Evolutionary conservation across 495 filamentous ascomycete genomes (phyloP).

Genomic region (Barbatosphaeria neglecta): DNA sequence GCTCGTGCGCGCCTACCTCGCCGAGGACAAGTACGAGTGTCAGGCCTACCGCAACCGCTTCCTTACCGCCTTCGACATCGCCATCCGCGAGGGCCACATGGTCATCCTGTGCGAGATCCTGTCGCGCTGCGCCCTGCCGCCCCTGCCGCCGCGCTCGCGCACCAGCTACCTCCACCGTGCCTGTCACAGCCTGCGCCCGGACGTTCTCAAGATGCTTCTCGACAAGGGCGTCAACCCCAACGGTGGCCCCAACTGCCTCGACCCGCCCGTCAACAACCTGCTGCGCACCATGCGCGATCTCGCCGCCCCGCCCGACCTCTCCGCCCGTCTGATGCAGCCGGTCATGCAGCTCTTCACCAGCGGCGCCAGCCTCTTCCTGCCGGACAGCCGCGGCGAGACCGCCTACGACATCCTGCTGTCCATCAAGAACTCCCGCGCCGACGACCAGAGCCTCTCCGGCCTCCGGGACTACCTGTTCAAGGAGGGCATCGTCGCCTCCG

Average conservation of each 20-base stretch:
- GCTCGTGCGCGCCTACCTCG: too few species aligned
- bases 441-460: not conserved
- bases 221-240: conserved; percentile 4
- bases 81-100: conserved; percentile 10
- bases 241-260: conserved; percentile 4
- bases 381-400: not conserved
- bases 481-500: not conserved
- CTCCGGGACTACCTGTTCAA: not conserved
- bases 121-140: conserved; percentile 8
- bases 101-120: conserved; percentile 11
- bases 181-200: conserved; percentile 9
- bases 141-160: conserved; percentile 1
- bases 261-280: conserved; percentile 4
- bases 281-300: conserved; percentile 10
- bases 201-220: conserved; percentile 9
- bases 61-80: conserved; percentile 13
- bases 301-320: not conserved
- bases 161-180: conserved; percentile 11
- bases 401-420: not conserved
- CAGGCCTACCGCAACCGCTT: conserved; percentile 7
- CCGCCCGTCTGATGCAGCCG: not conserved
- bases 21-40: conserved; percentile 7
- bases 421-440: not conserved
- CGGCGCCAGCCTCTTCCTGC: not conserved
- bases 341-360: not conserved